These are phyloP conservation scores for Leccinum variicolor DNA, from an alignment of 768 basidiomycete species.

Conservation along the genomic window DNA sequence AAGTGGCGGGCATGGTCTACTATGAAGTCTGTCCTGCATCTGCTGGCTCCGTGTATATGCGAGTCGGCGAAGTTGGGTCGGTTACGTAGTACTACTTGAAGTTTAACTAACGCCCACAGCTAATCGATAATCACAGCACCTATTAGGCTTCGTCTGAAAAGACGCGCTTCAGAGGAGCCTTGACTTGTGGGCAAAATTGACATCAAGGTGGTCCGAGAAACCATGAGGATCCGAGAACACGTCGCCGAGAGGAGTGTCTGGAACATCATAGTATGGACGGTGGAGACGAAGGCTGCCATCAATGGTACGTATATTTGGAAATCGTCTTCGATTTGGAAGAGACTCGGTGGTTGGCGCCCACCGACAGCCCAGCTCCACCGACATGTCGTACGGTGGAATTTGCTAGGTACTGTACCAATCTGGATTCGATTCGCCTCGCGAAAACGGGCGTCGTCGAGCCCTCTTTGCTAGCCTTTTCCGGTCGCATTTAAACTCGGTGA, in stretches of 20 bases:
- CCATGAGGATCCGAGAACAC: not conserved
- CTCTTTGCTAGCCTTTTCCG: not conserved
- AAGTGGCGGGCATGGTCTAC: not conserved
- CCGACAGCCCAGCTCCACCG: not conserved
- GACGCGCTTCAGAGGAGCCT: not conserved
- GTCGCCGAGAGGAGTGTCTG: not conserved
- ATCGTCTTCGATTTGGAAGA: too few species aligned
- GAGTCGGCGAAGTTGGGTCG: not conserved
- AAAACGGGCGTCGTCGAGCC: not conserved
- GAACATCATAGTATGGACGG: not conserved
- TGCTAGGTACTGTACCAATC: not conserved
- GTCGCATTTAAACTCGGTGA: too few species aligned
- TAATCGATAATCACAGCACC: not conserved
- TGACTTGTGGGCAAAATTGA: not conserved
- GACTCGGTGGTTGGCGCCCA: too few species aligned
- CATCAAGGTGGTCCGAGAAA: not conserved
- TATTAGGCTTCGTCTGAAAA: not conserved
- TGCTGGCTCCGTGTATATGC: not conserved
- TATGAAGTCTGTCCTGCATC: not conserved
- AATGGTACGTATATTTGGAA: not conserved
- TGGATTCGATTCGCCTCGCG: not conserved
- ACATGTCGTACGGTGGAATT: not conserved
- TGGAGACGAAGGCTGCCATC: not conserved
- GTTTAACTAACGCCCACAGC: not conserved
- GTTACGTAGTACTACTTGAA: not conserved